Conservation (phyloP, 1,284 basidiomycete species). For the Cutaneotrichosporon sp. region DNA sequence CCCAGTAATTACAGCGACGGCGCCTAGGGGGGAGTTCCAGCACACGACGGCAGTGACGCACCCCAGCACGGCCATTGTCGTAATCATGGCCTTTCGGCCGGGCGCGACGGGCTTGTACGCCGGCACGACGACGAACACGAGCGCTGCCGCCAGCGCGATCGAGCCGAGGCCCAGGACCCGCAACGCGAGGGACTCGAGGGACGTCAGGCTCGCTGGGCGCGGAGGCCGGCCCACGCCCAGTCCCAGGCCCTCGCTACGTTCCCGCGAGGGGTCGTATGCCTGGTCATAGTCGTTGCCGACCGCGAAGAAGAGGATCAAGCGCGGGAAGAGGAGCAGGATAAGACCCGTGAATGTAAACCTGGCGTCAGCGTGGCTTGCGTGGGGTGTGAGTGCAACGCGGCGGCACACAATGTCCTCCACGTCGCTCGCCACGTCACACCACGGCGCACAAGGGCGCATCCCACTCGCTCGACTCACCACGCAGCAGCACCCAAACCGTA, state of each 20-base stretch:
- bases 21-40: slow-evolving; percentile 40
- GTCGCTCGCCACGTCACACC: neutral
- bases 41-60: slow-evolving; percentile 26
- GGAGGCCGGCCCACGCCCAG: slow-evolving; percentile 31
- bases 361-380: neutral
- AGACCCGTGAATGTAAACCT: slow-evolving; percentile 39
- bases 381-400: neutral
- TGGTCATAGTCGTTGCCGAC: slow-evolving; percentile 18
- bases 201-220: slow-evolving; percentile 23
- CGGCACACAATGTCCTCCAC: neutral
- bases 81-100: slow-evolving; percentile 30
- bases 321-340: slow-evolving; percentile 44
- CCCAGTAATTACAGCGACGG: slow-evolving; percentile 30
- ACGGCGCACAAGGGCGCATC: neutral
- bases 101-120: slow-evolving; percentile 27
- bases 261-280: slow-evolving; percentile 7
- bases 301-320: slow-evolving; percentile 45
- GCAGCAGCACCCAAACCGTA: slow-evolving; percentile 32
- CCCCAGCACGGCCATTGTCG: slow-evolving; percentile 33
- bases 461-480: slow-evolving; percentile 29
- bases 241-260: slow-evolving; percentile 1
- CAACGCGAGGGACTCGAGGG: slow-evolving; percentile 39
- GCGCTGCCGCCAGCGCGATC: slow-evolving; percentile 31
- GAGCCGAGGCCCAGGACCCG: slow-evolving; percentile 37
- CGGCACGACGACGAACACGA: slow-evolving; percentile 37